These are phyloP conservation scores for Cercophora sp. DNA, from an alignment of 495 filamentous ascomycete genomes.

Conservation along the genomic window DNA sequence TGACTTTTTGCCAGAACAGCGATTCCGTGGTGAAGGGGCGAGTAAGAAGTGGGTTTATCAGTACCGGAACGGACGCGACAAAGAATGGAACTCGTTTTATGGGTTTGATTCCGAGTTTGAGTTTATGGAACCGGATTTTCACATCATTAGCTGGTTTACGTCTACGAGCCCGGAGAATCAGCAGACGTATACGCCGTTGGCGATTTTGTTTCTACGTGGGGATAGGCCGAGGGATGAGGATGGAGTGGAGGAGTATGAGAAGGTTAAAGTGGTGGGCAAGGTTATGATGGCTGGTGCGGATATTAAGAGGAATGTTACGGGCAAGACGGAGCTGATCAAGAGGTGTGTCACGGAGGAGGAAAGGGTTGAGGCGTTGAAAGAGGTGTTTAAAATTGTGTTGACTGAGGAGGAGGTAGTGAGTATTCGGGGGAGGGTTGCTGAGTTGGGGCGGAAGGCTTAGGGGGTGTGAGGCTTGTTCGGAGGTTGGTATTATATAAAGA, in stretches of 20 bases:
- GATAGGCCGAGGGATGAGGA: neutral
- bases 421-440: slow-evolving; percentile 46
- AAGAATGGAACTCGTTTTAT: slow-evolving; percentile 55
- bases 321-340: slow-evolving; percentile 50
- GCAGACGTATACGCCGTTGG: slow-evolving; percentile 49
- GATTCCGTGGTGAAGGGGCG: slow-evolving; percentile 26
- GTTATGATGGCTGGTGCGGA: slow-evolving; percentile 53
- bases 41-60: slow-evolving; percentile 62
- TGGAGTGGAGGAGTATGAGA: slow-evolving; percentile 20
- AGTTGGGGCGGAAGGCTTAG: slow-evolving; percentile 41
- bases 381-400: slow-evolving; percentile 55
- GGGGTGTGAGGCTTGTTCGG: too few species aligned
- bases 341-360: slow-evolving; percentile 48
- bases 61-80: slow-evolving; percentile 42
- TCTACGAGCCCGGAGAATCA: slow-evolving; percentile 43
- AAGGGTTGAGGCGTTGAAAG: slow-evolving; percentile 46
- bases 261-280: slow-evolving; percentile 51
- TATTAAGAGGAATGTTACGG: slow-evolving; percentile 47
- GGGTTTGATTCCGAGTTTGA: slow-evolving; percentile 55
- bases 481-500: too few species aligned
- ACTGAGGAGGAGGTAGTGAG: slow-evolving; percentile 47
- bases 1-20: slow-evolving; percentile 45
- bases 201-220: slow-evolving; percentile 54
- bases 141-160: slow-evolving; percentile 53
- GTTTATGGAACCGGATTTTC: slow-evolving; percentile 59